Conservation (phyloP, 2,329 filamentous ascomycete species). For the Tolypocladium cylindrosporum region DNA sequence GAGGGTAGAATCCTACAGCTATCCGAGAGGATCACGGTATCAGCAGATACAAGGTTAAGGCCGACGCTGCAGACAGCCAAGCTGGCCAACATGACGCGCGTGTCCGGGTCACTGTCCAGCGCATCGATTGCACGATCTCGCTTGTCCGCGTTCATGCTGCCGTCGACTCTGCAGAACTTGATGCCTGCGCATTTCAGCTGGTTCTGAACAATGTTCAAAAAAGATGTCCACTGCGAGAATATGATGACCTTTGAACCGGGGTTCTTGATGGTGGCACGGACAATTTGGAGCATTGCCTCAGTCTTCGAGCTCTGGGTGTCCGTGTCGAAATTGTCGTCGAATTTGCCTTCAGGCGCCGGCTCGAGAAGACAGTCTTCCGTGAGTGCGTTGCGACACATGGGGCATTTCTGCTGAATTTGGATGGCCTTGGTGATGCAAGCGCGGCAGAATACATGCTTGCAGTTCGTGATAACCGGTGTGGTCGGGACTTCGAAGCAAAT, state of each 20-base stretch:
- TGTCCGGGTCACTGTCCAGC: slow-evolving; percentile 57
- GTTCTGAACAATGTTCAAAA: slow-evolving; percentile 60
- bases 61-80: slow-evolving; percentile 77
- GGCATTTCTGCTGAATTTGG: slow-evolving; percentile 67
- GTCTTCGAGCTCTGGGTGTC: slow-evolving; percentile 72
- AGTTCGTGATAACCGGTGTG: slow-evolving; percentile 71
- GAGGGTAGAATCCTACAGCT: slow-evolving; percentile 40
- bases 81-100: slow-evolving; percentile 71
- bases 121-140: slow-evolving; percentile 64
- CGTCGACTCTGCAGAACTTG: slow-evolving; percentile 65
- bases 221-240: slow-evolving; percentile 71
- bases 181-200: slow-evolving; percentile 53
- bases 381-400: slow-evolving; percentile 68
- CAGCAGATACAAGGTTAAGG: slow-evolving; percentile 75
- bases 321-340: slow-evolving; percentile 44
- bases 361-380: slow-evolving; percentile 51
- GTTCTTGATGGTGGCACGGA: slow-evolving; percentile 58
- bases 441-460: slow-evolving; percentile 70
- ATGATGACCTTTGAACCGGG: slow-evolving; percentile 58
- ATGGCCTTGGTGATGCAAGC: slow-evolving; percentile 67
- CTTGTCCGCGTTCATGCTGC: slow-evolving; percentile 59
- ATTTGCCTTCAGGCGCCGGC: slow-evolving; percentile 46
- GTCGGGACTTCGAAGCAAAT: slow-evolving; percentile 68
- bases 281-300: slow-evolving; percentile 64
- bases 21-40: slow-evolving; percentile 75